Conservation (phyloP, 768 basidiomycete species). For the Pleurotus ostreatus region DNA sequence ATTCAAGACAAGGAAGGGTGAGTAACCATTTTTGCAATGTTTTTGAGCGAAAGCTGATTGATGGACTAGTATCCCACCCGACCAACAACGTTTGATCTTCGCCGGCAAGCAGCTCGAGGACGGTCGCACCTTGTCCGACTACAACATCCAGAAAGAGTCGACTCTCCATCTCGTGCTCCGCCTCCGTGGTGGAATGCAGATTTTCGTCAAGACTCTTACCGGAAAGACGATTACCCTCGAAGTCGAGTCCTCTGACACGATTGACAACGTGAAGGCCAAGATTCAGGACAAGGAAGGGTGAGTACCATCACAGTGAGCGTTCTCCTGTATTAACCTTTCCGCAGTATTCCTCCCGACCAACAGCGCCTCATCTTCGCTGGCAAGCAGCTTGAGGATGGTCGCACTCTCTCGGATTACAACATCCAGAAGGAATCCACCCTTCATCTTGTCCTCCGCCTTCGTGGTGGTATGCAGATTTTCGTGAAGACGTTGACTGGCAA, state of each 20-base stretch:
- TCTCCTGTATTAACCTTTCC: neutral
- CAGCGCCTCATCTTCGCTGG: slow-evolving; percentile 96
- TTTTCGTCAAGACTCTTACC: slow-evolving; percentile 7
- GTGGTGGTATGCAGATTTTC: slow-evolving; percentile 91
- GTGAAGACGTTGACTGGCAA: slow-evolving; percentile 88
- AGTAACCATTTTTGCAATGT: slow-evolving; percentile 9
- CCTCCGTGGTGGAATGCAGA: slow-evolving; percentile 56
- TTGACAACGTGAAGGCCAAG: slow-evolving; percentile 10
- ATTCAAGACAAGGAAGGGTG: slow-evolving; percentile 81
- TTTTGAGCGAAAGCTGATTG: slow-evolving; percentile 6
- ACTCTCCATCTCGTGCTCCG: slow-evolving; percentile 88
- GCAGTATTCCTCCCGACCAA: slow-evolving; percentile 46
- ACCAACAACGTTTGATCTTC: slow-evolving; percentile 94
- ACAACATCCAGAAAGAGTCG: slow-evolving; percentile 95
- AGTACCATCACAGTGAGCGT: neutral
- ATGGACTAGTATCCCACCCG: slow-evolving; percentile 61
- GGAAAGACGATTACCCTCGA: slow-evolving; percentile 9
- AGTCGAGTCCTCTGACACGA: slow-evolving; percentile 8
- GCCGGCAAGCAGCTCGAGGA: slow-evolving; percentile 96
- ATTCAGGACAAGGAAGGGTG: slow-evolving; percentile 8
- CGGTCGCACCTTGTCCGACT: slow-evolving; percentile 84
- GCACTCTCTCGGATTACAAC: slow-evolving; percentile 86
- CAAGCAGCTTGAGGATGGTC: slow-evolving; percentile 93
- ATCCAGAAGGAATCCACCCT: slow-evolving; percentile 96
- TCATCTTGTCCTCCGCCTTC: slow-evolving; percentile 85